A percentile compares a stretch with the other conserved stretches of the same genome.
phyloP scores from a whole-genome alignment of 495 filamentous ascomycete genomes.

The Hapsidospora chrysogenum region DNA sequence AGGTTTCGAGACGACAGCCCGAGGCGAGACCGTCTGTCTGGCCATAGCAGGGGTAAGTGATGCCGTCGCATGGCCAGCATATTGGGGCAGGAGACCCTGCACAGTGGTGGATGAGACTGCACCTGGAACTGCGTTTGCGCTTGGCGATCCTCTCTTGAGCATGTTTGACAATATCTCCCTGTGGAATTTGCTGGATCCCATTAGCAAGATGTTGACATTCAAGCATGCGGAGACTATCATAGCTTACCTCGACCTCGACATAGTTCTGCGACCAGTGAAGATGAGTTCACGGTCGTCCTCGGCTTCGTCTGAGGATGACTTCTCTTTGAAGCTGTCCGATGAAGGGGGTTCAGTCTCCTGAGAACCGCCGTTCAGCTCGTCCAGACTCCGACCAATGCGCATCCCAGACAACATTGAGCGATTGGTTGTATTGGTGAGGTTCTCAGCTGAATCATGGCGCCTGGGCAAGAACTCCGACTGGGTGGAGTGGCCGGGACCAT shows the following conservation, averaged over 20 bases:
- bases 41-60: slow-evolving; percentile 24
- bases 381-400: background rate
- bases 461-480: background rate
- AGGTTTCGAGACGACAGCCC: slow-evolving; percentile 10
- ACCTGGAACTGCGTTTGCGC: slow-evolving; percentile 16
- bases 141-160: slow-evolving; percentile 24
- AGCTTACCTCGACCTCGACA: background rate
- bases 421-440: background rate
- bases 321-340: background rate
- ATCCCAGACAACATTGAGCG: background rate
- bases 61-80: slow-evolving; percentile 21
- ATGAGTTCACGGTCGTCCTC: background rate
- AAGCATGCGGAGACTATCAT: no score
- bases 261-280: background rate
- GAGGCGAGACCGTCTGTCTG: slow-evolving; percentile 7
- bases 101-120: slow-evolving; percentile 28
- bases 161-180: slow-evolving; percentile 7
- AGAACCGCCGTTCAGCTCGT: background rate
- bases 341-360: background rate
- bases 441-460: background rate
- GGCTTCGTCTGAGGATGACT: background rate
- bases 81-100: slow-evolving; percentile 28
- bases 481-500: background rate
- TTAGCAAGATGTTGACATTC: no score
- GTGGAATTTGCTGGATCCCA: no score